Base-by-base conservation (phyloP, 2,329 filamentous ascomycete genomes). In the Colletotrichum camelliae region DNA sequence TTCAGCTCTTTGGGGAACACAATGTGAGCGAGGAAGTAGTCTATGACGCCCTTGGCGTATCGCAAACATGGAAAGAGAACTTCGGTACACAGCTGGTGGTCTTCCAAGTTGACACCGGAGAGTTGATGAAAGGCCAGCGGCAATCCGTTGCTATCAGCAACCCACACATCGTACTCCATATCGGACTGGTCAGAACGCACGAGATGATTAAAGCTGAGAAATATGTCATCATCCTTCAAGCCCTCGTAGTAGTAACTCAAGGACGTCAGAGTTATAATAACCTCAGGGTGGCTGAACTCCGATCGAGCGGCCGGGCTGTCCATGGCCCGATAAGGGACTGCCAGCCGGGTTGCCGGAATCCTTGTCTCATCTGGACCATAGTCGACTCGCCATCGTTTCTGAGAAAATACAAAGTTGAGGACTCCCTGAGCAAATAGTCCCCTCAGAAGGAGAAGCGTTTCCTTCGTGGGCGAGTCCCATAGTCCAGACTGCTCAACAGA, bases 331-430 rank as follows among this genome's bases (percentile, higher is more conserved):
- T 88, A 94, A 0, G 91, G 92, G 0, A 94, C 90, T 0, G 89
- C 89, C 0, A 93, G 85, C 66, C 81, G 84, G 0, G 88, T 90
- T 64, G 0, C n/a, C n/a, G 87, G 88, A 0, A 78, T 77, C 4
- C 90, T 81, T 1, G 76, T 79, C 0, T 79, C 75, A 78, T 91
- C 88, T 0, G 90, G 84, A 0, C 93, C 93, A 74, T 92, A 95
- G 70, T 94, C 89, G 0, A 95, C 92, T 4, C 89, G 83, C 90
- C 91, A 95, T 2, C 92, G 84, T 78, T 94, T 94, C 16, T 88
- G 82, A 0, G 83, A 81, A 1, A 94, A 82, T 0, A 84, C 85
- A 73, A 92, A 93, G 0, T 78, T 78, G 0, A 94, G 78, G 0
- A 94, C 84, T 0, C 91, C 89, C 1, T 85, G 82, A 0, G 90